Base-by-base conservation (phyloP, 225 moss, liverwort and hornwort species). In the Antitrichia curtipendula region DNA sequence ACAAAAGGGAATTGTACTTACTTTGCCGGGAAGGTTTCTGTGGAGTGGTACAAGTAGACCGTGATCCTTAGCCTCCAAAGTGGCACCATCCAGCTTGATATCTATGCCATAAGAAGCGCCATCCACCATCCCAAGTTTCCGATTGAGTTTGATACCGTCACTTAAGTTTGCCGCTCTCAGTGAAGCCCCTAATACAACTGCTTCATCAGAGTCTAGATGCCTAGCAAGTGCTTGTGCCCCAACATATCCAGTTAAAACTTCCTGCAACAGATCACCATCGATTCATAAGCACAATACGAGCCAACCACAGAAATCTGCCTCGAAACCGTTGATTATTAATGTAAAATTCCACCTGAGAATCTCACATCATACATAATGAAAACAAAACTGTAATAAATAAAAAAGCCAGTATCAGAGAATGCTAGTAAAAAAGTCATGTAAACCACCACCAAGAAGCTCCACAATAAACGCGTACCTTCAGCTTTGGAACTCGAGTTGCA, bases 101-200 rank as follows among this genome's bases (percentile, higher is more conserved):
- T 94, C 88, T 74, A 99, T 94, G 60, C 96, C 94, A 90, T 96
- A 99, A n/a, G 95, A 90, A 69, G 95, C 94, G 82, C 94, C 97
- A 92, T 99, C 99, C 71, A 99, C 90, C 97, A 99, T 99, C 83
- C 99, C 99, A 84, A 99, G 92, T 88, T 97, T 99, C 74, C 99
- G 96, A 89, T 99, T 99, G 54, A 99, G 97, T 89, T 99, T 99
- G 62, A 99, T 95, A 84, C 99, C 96, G 84, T 99, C 99, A 92
- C 99, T 99, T 70, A 99, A 59, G 85, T 99, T 99, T 62, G 99
- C 99, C 77, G 99, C 99, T 85, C 97, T 94, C n/a, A 99, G 87
- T 28, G 99, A 93, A 82, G 99, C 92, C 59, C 99, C 99, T 91
- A 99, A 91, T 36, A 95, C 93, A 88, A 96, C 93, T 66, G 99